These are phyloP conservation scores for Xerocomus potaroensis DNA, from an alignment of 768 basidiomycete genomes.

Conservation along the genomic window DNA sequence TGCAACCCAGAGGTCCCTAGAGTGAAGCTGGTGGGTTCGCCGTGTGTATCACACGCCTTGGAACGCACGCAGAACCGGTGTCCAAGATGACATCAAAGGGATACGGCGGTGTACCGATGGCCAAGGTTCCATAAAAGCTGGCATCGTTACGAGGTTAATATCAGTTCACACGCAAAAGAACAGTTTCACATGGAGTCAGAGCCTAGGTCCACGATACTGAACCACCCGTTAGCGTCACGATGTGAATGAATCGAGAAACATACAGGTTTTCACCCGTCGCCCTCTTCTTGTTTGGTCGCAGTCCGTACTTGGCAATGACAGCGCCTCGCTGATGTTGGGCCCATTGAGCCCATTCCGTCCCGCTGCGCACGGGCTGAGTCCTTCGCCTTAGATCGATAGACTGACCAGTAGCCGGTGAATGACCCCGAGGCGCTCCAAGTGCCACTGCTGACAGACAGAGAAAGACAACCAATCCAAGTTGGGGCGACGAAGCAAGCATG, in stretches of 20 bases:
- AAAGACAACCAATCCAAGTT: constrained; percentile 9
- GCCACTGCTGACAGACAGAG: constrained; percentile 8
- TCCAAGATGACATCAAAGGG: constrained; percentile 49
- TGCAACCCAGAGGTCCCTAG: constrained; percentile 51
- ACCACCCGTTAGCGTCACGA: constrained; percentile 1
- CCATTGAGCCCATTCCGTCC: constrained; percentile 28
- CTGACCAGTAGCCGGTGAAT: constrained; percentile 15
- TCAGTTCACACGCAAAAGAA: not conserved
- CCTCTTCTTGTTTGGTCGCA: constrained; percentile 32
- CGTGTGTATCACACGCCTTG: not conserved
- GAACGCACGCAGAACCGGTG: constrained; percentile 40
- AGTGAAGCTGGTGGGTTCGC: constrained; percentile 20
- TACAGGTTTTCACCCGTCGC: constrained; percentile 48
- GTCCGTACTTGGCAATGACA: constrained; percentile 47
- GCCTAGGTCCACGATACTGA: constrained; percentile 59
- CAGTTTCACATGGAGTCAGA: constrained; percentile 52
- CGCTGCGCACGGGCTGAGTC: constrained; percentile 10
- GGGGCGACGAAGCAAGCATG: constrained; percentile 4
- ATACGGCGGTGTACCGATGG: constrained; percentile 42
- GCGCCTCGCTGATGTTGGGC: constrained; percentile 43
- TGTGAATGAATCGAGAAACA: not conserved
- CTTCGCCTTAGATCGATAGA: constrained; percentile 19
- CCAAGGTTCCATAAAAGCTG: constrained; percentile 35
- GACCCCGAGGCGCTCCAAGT: constrained; percentile 9
- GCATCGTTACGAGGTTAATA: not conserved